phyloP scores from a whole-genome alignment of 371 early-diverging fungal genomes.

The Scutellospora calospora region DNA sequence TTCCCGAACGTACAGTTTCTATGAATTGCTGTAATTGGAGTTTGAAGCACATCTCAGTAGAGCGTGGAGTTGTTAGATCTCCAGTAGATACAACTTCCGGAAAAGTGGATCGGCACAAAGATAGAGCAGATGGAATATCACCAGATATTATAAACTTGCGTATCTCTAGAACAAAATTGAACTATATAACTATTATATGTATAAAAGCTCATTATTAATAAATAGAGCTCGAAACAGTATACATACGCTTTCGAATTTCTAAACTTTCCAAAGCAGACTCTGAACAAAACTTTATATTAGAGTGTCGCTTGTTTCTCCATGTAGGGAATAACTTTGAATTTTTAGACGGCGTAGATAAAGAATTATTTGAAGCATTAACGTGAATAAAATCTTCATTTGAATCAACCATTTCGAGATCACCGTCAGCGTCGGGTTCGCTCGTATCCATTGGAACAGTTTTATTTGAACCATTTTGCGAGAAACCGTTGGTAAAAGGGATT shows the following conservation, averaged over 20 bases:
- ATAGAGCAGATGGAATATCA: slow-evolving; percentile 51
- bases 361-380: slow-evolving; percentile 15
- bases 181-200: no score
- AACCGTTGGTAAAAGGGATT: slow-evolving; percentile 5
- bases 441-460: neutral
- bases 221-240: neutral
- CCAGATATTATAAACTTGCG: slow-evolving; percentile 53
- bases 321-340: slow-evolving; percentile 7
- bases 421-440: slow-evolving; percentile 6
- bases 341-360: neutral
- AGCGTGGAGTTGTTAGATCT: slow-evolving; percentile 47
- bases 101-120: slow-evolving; percentile 50
- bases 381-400: slow-evolving; percentile 19
- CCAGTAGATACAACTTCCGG: slow-evolving; percentile 53
- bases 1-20: slow-evolving; percentile 52
- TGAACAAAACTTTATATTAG: neutral
- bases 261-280: slow-evolving; percentile 27
- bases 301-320: neutral
- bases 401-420: slow-evolving; percentile 33
- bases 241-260: slow-evolving; percentile 32
- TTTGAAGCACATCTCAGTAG: slow-evolving; percentile 54
- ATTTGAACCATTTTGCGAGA: slow-evolving; percentile 9
- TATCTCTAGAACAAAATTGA: slow-evolving; percentile 46
- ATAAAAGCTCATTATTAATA: neutral
- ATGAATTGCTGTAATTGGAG: slow-evolving; percentile 55